These are phyloP conservation scores for Rhizopogon vulgaris DNA, from an alignment of 768 basidiomycete species.

Conservation along the genomic window DNA sequence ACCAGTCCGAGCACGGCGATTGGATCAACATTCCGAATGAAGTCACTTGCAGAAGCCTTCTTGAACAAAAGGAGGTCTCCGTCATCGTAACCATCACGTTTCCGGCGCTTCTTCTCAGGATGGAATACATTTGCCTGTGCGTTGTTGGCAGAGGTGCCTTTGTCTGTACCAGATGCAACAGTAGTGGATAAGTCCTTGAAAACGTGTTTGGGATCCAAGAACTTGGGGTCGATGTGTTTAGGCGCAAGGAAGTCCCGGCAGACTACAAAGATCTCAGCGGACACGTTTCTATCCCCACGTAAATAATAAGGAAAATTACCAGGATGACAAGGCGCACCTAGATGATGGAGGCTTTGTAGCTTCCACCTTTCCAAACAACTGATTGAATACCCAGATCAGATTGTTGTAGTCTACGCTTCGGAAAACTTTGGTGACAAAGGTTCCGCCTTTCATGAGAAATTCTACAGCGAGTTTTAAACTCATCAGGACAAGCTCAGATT, in stretches of 20 bases:
- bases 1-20: conserved; percentile 70
- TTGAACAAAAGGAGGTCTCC: conserved; percentile 91
- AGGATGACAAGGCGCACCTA: conserved; percentile 44
- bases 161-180: conserved; percentile 37
- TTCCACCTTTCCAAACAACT: conserved; percentile 93
- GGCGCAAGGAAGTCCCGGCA: conserved; percentile 94
- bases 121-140: conserved; percentile 90
- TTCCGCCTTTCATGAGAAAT: conserved; percentile 88
- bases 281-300: conserved; percentile 70
- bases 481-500: conserved; percentile 95
- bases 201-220: conserved; percentile 95
- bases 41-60: conserved; percentile 59
- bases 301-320: neutral
- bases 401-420: conserved; percentile 97
- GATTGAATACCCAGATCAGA: conserved; percentile 97
- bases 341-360: conserved; percentile 99
- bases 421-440: conserved; percentile 98
- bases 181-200: conserved; percentile 81
- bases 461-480: conserved; percentile 93
- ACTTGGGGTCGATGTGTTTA: conserved; percentile 94
- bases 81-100: conserved; percentile 92
- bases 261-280: conserved; percentile 99
- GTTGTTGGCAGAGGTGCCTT: conserved; percentile 56
- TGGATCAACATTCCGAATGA: conserved; percentile 66
- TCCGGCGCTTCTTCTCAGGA: conserved; percentile 91